phyloP scores from a whole-genome alignment of 2,329 filamentous ascomycete genomes.

The Colletotrichum sp. region DNA sequence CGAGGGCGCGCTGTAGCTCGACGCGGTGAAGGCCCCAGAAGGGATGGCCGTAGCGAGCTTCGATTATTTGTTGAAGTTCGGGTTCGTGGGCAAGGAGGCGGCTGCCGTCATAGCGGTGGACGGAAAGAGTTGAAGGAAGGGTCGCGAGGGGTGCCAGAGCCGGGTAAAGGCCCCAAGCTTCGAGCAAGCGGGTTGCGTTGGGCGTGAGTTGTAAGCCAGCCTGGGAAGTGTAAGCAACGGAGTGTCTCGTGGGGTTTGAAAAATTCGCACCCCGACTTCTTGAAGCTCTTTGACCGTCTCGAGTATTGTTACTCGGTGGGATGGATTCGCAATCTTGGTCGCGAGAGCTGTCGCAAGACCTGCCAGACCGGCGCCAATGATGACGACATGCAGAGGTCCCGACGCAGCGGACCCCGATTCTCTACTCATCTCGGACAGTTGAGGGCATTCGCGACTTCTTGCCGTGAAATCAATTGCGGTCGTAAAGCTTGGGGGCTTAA shows the following conservation, averaged over 20 bases:
- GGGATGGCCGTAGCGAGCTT: slow-evolving; percentile 28
- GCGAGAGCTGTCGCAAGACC: slow-evolving; percentile 12
- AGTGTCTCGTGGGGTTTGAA: neutral
- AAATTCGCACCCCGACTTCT: slow-evolving; percentile 19
- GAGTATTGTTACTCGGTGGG: slow-evolving; percentile 23
- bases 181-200: slow-evolving; percentile 21
- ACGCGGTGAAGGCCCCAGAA: slow-evolving; percentile 56
- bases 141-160: slow-evolving; percentile 15
- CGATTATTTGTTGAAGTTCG: slow-evolving; percentile 6
- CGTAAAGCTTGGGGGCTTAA: neutral
- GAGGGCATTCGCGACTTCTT: neutral
- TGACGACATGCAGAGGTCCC: slow-evolving; percentile 5
- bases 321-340: slow-evolving; percentile 15
- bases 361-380: slow-evolving; percentile 19
- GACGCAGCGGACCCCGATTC: neutral
- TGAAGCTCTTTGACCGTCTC: slow-evolving; percentile 23
- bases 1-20: slow-evolving; percentile 48
- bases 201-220: slow-evolving; percentile 24
- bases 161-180: slow-evolving; percentile 14
- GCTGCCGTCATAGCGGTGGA: slow-evolving; percentile 23
- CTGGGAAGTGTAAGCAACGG: neutral
- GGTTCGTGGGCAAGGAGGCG: slow-evolving; percentile 20
- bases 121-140: slow-evolving; percentile 18
- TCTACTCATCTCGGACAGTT: neutral
- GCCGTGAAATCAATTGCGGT: neutral